Base-by-base conservation (phyloP, 352 stramenopile species). In the Phytophthora idaei region DNA sequence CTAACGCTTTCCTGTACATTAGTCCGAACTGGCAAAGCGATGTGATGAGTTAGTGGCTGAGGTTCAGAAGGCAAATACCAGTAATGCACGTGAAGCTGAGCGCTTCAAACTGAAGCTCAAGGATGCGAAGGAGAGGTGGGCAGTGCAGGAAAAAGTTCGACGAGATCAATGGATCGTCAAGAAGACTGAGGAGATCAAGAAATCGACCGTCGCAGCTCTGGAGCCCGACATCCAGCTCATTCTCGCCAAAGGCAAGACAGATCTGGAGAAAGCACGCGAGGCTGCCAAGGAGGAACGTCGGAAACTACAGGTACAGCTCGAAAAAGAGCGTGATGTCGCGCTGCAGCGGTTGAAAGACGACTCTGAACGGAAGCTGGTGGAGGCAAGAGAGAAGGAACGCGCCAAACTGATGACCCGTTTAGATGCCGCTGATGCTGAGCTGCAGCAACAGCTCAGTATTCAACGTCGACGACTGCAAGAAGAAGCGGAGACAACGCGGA, bases 101-200 rank as follows among this genome's bases (percentile, higher is more conserved):
- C 77, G 75, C 21, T 90, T 81, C 57, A 90, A 94, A 39, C 28
- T 90, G 55, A 86, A 94, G 58, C 65, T 93, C 39, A 92, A 91
- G 58, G 78, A 93, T 51, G 86, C 84, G 27, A 91, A 91, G 57
- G 76, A 93, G 31, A 68, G 79, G n/a, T 94, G 86, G 86, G 36
- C 68, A 29, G 67, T 77, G 2, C 81, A 92, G 53, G 86, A 94
- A 50, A 92, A 92, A 47, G 65, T 76, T 21, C 77, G 81, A 12
- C 81, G 86, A 42, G 84, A 93, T 32, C 81, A 94, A 49, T 94
- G 84, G 86, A 88, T 94, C 60, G 66, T 77, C 14, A 90, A 92
- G 58, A 94, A 94, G 68, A 94, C 84, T 1, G 86, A 92, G 44
- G 86, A 94, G 64, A 92, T 93, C 64, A 94, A 94, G 68, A 94